Percentiles rank a stretch among this genome's conserved stretches.
These are phyloP conservation scores for Boletus rufocinnamomeus DNA, from an alignment of 768 basidiomycete species.

Conservation along the genomic window DNA sequence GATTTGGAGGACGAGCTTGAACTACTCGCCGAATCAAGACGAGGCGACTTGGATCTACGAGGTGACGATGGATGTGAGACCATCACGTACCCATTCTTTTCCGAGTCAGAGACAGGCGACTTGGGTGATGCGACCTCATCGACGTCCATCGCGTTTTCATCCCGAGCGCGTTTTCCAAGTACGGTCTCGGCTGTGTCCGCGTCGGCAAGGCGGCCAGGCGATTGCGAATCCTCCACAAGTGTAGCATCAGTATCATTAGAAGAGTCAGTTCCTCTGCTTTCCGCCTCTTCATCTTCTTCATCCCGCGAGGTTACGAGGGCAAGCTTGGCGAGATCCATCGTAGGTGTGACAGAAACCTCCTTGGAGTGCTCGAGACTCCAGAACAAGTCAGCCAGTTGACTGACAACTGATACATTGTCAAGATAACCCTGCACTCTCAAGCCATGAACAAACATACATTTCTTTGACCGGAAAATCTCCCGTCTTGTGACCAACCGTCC, in stretches of 20 bases:
- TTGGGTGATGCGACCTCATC: slow-evolving; percentile 42
- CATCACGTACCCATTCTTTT: slow-evolving; percentile 46
- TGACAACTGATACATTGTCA: slow-evolving; percentile 58
- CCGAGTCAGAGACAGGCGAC: slow-evolving; percentile 34
- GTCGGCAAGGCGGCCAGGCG: slow-evolving; percentile 24
- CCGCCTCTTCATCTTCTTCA: slow-evolving; percentile 81
- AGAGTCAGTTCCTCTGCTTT: slow-evolving; percentile 71
- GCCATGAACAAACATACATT: slow-evolving; percentile 58
- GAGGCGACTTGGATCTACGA: slow-evolving; percentile 39
- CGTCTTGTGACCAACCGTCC: slow-evolving; percentile 78
- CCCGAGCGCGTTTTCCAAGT: slow-evolving; percentile 69
- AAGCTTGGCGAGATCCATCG: slow-evolving; percentile 84
- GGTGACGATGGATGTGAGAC: slow-evolving; percentile 41
- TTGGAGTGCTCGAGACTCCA: slow-evolving; percentile 69
- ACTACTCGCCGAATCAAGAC: slow-evolving; percentile 31
- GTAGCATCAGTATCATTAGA: slow-evolving; percentile 90
- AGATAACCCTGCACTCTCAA: slow-evolving; percentile 9
- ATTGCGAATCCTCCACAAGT: slow-evolving; percentile 73
- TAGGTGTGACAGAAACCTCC: slow-evolving; percentile 73
- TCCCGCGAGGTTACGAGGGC: slow-evolving; percentile 89
- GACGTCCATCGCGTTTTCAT: slow-evolving; percentile 53
- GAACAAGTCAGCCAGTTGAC: slow-evolving; percentile 78
- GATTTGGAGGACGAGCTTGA: slow-evolving; percentile 32
- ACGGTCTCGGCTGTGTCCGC: slow-evolving; percentile 50
- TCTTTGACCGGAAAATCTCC: slow-evolving; percentile 82